A percentile compares a stretch with the other conserved stretches of the same genome.
Conservation (phyloP, 1,284 basidiomycete species). For the Microbotryum violaceum region DNA sequence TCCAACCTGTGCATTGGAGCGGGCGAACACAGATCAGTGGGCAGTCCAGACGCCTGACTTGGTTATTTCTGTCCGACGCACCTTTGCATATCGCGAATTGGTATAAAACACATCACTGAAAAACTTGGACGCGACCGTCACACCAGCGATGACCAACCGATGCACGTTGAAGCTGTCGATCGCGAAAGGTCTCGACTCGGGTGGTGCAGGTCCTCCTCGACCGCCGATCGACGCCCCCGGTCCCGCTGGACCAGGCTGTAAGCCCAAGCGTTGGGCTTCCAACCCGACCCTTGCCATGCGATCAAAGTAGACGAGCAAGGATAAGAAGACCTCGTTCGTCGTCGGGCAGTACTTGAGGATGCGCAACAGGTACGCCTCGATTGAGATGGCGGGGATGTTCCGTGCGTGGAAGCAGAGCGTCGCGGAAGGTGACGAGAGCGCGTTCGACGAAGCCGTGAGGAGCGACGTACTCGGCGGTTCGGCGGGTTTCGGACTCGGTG, state of each 20-base stretch:
- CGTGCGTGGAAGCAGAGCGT: constrained; percentile 90
- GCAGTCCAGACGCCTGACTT: background rate
- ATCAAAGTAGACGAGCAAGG: constrained; percentile 93
- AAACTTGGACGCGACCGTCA: constrained; percentile 97
- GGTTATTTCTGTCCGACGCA: constrained; percentile 43
- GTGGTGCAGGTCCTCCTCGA: constrained; percentile 22
- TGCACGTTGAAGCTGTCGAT: constrained; percentile 98
- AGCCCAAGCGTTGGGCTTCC: constrained; percentile 25
- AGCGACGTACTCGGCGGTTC: constrained; percentile 31
- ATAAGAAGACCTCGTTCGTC: constrained; percentile 94
- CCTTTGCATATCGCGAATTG: constrained; percentile 98
- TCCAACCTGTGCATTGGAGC: constrained; percentile 57
- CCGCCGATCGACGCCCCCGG: background rate
- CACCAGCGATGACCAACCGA: constrained; percentile 88
- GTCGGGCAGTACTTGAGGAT: constrained; percentile 98
- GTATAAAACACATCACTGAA: constrained; percentile 99
- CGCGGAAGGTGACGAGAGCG: constrained; percentile 69
- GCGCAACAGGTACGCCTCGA: constrained; percentile 87
- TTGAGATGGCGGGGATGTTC: constrained; percentile 86
- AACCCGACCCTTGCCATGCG: constrained; percentile 51
- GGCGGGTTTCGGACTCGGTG: background rate
- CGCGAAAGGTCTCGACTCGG: constrained; percentile 52
- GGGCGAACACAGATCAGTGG: background rate
- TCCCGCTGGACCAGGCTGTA: constrained; percentile 22
- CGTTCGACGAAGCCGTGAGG: constrained; percentile 68